Evolutionary conservation across 352 stramenopile species (phyloP), one percentile per base, ranked within the genome.

Genomic region (Pythium periplocum): DNA sequence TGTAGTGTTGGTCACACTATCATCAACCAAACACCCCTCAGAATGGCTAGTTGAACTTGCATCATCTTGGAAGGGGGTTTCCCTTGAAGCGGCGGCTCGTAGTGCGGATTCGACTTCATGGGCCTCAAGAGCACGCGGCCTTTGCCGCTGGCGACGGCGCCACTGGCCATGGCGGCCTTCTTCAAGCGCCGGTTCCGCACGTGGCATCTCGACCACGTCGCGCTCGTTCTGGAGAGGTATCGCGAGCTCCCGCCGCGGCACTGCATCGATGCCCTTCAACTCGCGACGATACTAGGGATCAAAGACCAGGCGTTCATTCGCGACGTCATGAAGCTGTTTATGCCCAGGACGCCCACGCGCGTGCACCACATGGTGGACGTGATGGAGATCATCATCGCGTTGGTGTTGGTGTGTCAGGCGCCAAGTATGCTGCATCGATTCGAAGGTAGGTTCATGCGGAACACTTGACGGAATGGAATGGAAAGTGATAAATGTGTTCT

Each of bases 311-410:
- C 55, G 34, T 66, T 90, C 17, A 55, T 86, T 32, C 59, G 76
- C 9, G 60, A 80, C 9, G 46, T 82, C 35, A 65, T 87, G 68
- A 55, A 62, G 30, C 59, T 83, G 30, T 85, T 87, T 41, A 52
- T 79, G 44, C 74, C 77, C 1, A 66, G 67, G n/a, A 79, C 71
- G 5, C 66, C 75, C 2, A 86, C 71, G 33, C 66, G 77, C 32
- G 73, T 79, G 36, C 72, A 83, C 62, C 83, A 69, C 55, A 84
- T 83, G 76, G 70, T 90, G 32, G 79, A 90, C 55, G 59, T 57
- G n/a, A 83, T 83, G 64, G 76, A 90, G 54, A 66, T 90, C 10
- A 63, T 87, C 32, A 67, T 87, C 35, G 72, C 75, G 30, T 47
- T 90, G 9, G 62, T 73, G 7, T 70, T 90, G 45, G 75, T 87